Conservation (phyloP, 768 basidiomycete species). For the Phylloporus scabripes region DNA sequence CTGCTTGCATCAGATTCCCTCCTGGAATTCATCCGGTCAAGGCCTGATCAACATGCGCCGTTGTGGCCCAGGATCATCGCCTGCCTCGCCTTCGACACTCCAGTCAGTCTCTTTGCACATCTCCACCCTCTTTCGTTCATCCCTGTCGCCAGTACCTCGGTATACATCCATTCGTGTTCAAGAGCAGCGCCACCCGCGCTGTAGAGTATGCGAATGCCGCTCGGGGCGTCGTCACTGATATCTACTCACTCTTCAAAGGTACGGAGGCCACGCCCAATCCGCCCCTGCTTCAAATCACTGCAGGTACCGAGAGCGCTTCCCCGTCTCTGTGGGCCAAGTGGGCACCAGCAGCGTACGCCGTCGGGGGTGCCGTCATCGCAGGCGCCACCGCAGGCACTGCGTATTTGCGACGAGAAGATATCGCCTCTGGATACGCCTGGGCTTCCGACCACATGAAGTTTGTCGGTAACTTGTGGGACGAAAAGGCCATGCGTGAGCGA, state of each 20-base stretch:
- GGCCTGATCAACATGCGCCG: constrained; percentile 58
- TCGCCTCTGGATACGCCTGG: constrained; percentile 66
- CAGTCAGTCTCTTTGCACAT: constrained; percentile 43
- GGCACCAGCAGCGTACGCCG: constrained; percentile 64
- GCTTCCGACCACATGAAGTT: constrained; percentile 88
- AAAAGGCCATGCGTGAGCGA: constrained; percentile 52
- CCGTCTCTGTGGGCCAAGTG: constrained; percentile 51
- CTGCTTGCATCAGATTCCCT: constrained; percentile 82
- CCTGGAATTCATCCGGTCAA: constrained; percentile 60
- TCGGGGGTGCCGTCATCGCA: constrained; percentile 71
- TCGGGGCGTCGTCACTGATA: constrained; percentile 53
- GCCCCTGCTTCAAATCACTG: constrained; percentile 29
- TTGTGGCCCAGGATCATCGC: constrained; percentile 89
- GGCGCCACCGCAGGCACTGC: constrained; percentile 82
- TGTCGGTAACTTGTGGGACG: constrained; percentile 82
- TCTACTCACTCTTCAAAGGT: constrained; percentile 52
- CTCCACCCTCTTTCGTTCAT: background rate
- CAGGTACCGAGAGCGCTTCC: constrained; percentile 16
- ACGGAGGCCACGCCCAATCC: constrained; percentile 35
- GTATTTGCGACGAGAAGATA: constrained; percentile 74
- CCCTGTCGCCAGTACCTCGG: constrained; percentile 65
- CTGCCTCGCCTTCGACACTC: constrained; percentile 85
- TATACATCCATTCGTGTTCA: constrained; percentile 80
- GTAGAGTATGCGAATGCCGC: constrained; percentile 65
- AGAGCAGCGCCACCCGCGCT: constrained; percentile 73